Conservation (phyloP, 176 grass and related monocot species). For the Saccharum officinarum region DNA sequence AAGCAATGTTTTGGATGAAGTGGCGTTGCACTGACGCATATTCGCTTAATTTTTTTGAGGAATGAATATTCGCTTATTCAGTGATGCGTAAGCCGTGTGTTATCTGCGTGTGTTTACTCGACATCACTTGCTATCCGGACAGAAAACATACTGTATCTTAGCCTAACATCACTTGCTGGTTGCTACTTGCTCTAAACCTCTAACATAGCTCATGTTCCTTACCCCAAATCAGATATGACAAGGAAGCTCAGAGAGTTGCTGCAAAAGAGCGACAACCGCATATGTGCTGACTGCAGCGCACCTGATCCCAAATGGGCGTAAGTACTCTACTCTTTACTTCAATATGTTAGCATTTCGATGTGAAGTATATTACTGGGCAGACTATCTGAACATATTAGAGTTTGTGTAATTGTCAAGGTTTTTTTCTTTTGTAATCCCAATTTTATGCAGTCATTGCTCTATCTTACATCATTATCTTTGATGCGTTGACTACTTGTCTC, state of each 20-base stretch:
- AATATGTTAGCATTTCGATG: neutral
- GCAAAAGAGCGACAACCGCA: conserved; percentile 63
- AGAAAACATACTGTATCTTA: too few relatives aligned
- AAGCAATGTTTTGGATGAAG: too few relatives aligned
- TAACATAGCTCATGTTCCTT: neutral
- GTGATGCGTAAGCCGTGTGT: too few relatives aligned
- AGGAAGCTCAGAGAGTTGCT: conserved; percentile 61
- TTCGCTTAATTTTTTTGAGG: too few relatives aligned
- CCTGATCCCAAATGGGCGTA: conserved; percentile 94
- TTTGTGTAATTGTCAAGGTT: neutral
- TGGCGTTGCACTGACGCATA: too few relatives aligned
- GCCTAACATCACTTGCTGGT: too few relatives aligned
- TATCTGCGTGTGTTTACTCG: too few relatives aligned
- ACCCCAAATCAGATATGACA: conserved; percentile 46
- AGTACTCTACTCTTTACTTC: conserved; percentile 41
- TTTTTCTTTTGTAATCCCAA: neutral
- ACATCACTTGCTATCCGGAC: too few relatives aligned
- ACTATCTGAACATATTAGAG: neutral
- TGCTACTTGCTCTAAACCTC: neutral
- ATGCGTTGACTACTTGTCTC: neutral
- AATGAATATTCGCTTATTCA: too few relatives aligned
- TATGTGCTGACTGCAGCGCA: conserved; percentile 72
- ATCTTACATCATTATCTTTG: neutral
- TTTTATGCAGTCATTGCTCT: neutral
- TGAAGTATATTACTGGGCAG: neutral